phyloP scores from a whole-genome alignment of 106 monocot species.

The Gastrodia elata region DNA sequence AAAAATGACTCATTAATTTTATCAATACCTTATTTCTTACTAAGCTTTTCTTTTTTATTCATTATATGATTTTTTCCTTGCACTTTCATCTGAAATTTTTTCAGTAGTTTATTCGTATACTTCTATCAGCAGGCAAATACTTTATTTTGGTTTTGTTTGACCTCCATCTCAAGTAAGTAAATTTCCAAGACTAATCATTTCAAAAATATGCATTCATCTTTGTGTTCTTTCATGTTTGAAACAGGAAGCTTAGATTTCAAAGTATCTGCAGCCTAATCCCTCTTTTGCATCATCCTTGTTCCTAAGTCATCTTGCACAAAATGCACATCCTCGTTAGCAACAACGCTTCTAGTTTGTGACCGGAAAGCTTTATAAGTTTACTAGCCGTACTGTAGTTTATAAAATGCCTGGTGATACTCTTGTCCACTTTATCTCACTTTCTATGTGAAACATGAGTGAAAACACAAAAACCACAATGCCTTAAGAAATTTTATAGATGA shows the following conservation, averaged over 20 bases:
- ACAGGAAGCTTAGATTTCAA: background rate
- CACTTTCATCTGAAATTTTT: constrained; percentile 2
- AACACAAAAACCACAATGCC: background rate
- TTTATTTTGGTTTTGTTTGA: background rate
- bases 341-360: background rate
- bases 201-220: background rate
- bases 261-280: no score
- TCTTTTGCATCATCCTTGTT: background rate
- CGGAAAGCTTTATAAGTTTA: constrained; percentile 10
- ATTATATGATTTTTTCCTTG: background rate
- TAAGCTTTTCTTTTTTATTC: constrained; percentile 8
- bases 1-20: constrained; percentile 7
- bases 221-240: background rate
- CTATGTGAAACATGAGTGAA: constrained; percentile 8
- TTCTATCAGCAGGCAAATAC: constrained; percentile 4
- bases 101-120: constrained; percentile 1
- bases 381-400: background rate
- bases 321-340: constrained; percentile 8
- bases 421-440: constrained; percentile 6
- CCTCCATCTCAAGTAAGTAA: background rate
- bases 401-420: background rate
- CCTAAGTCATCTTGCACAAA: constrained; percentile 7
- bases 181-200: background rate
- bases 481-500: constrained; percentile 7
- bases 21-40: constrained; percentile 1